Evolutionary conservation across 1,139 yeast species (phyloP).

Genomic region (Hanseniaspora sp.): DNA sequence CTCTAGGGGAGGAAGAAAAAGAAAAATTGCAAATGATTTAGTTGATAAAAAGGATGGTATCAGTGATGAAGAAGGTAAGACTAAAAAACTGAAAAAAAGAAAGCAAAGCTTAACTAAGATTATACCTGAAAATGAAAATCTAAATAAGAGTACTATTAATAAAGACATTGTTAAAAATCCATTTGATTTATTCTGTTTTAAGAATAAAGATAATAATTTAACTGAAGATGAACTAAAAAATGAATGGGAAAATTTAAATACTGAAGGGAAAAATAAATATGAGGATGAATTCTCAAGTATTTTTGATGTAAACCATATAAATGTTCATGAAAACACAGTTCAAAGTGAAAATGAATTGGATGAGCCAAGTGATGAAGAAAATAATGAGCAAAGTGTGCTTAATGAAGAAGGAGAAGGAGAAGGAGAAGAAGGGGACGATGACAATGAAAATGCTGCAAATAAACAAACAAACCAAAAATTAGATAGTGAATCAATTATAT

Average conservation of each 20-base stretch:
- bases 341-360: not conserved
- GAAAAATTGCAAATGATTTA: slow-evolving; percentile 64
- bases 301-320: not conserved
- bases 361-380: not conserved
- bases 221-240: not conserved
- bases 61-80: not conserved
- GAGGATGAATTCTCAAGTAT: not conserved
- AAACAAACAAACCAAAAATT: slow-evolving; percentile 14
- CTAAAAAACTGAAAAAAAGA: slow-evolving; percentile 56
- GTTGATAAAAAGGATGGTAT: slow-evolving; percentile 55
- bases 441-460: slow-evolving; percentile 20
- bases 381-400: not conserved
- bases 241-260: not conserved
- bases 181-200: not conserved
- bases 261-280: not conserved
- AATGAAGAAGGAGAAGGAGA: not conserved
- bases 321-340: not conserved
- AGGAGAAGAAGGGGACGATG: not conserved
- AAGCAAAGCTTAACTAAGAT: slow-evolving; percentile 49
- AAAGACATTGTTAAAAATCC: not conserved
- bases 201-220: not conserved
- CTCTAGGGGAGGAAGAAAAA: slow-evolving; percentile 75
- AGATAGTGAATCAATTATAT: not conserved
- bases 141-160: not conserved
- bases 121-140: slow-evolving; percentile 9